phyloP scores from a whole-genome alignment of 129 eudicot genomes.

The Tanacetum coccineum region DNA sequence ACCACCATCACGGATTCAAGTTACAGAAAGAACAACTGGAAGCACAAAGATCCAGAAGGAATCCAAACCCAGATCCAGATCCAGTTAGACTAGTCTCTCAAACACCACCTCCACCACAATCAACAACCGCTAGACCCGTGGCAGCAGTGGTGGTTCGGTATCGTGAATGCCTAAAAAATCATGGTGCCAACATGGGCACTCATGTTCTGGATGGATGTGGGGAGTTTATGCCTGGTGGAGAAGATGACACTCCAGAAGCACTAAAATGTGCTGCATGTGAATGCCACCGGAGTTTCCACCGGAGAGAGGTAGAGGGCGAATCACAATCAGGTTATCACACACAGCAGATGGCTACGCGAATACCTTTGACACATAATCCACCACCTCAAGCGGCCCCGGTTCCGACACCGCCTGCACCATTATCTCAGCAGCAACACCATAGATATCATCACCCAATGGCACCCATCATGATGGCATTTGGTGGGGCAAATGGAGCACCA shows the following conservation, averaged over 20 bases:
- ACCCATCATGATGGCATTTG: conserved; percentile 73
- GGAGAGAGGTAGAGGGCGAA: conserved; percentile 56
- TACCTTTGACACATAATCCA: not conserved
- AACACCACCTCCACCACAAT: conserved; percentile 25
- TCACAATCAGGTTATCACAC: conserved; percentile 22
- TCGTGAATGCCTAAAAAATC: conserved; percentile 73
- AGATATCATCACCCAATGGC: conserved; percentile 31
- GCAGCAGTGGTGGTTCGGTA: conserved; percentile 30
- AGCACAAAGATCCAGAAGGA: conserved; percentile 19
- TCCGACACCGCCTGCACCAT: conserved; percentile 24
- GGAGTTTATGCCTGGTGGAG: conserved; percentile 88
- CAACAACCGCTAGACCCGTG: conserved; percentile 8
- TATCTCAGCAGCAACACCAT: conserved; percentile 31
- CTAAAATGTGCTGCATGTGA: conserved; percentile 82
- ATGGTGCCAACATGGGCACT: conserved; percentile 66
- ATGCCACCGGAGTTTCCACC: conserved; percentile 87
- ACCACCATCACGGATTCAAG: conserved; percentile 28
- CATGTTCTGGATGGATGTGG: conserved; percentile 86
- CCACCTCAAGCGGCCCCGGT: conserved; percentile 19
- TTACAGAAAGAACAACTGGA: conserved; percentile 22
- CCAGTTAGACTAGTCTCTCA: conserved; percentile 25
- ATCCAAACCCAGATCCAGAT: conserved; percentile 44
- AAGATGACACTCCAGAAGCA: conserved; percentile 55
- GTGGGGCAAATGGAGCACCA: conserved; percentile 44
- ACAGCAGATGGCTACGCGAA: not conserved